These are phyloP conservation scores for Saccharum officinarum DNA, from an alignment of 176 grass and related monocot species.

Conservation along the genomic window DNA sequence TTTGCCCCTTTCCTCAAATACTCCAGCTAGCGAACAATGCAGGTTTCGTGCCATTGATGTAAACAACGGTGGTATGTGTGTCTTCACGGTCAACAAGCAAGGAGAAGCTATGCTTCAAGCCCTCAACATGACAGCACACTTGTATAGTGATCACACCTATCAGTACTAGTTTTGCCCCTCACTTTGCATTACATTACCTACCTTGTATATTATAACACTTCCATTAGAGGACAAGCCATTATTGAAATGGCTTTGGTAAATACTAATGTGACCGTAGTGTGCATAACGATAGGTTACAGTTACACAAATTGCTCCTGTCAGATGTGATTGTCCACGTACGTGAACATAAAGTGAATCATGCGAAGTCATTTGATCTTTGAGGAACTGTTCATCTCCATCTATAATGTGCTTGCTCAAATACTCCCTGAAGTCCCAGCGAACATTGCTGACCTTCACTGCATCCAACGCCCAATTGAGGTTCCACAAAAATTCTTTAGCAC, in stretches of 20 bases:
- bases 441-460: too few species aligned
- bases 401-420: background rate
- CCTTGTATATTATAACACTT: background rate
- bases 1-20: background rate
- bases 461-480: too few species aligned
- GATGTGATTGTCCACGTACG: background rate
- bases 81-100: conserved; percentile 71
- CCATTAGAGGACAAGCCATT: background rate
- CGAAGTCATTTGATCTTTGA: background rate
- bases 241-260: conserved; percentile 7
- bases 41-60: conserved; percentile 80
- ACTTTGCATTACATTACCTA: background rate
- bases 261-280: background rate
- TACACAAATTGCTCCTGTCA: background rate
- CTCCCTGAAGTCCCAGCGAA: background rate
- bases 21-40: background rate
- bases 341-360: background rate
- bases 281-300: background rate
- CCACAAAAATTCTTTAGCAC: too few species aligned
- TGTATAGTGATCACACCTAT: conserved; percentile 74
- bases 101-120: conserved; percentile 82
- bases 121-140: conserved; percentile 85
- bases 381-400: background rate
- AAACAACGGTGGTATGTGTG: conserved; percentile 81
- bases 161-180: conserved; percentile 34